Evolutionary conservation across 257 asterid species (phyloP), one percentile per base, ranked within the genome.

Genomic region (Rubia yunnanensis): DNA sequence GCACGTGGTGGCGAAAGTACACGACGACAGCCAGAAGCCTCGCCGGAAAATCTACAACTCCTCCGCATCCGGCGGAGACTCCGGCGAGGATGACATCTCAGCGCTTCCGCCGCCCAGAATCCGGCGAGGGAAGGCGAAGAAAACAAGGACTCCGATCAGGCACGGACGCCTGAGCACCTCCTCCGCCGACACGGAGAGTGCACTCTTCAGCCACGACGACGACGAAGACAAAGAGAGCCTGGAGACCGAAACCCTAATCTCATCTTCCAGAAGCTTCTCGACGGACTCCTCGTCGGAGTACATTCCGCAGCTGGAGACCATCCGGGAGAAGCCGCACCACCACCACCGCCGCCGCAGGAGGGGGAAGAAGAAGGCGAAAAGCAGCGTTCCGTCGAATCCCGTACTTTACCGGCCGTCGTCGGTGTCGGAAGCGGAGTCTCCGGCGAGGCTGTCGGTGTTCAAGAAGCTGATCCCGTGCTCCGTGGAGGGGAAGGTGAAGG

Each of bases 401-500:
- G 26, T 39, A 20, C 52, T 44, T 7, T 39, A 71, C 17, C 56
- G 65, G 68, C 72, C 55, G 22, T 60, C 72, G 2, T 68, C 80
- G 18, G 74, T 74, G 64, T 65, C 79, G 31, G 70, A 36, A 56
- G 84, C 74, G 2, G 86, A 74, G 30, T 63, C 80, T 1, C 89
- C 92, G 70, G 92, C 95, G 59, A 77, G 97, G 60, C 79, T 91
- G 61, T 91, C 96, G 23, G 64, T 79, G 81, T 86, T 88, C 68
- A 80, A 86, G 74, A 86, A 83, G 59, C 80, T 88, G 67, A 86
- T 88, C 22, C 94, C 91, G 5, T 86, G 95, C 48, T 55, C 79
- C 30, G 86, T 84, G 59, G 91, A 88, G 0, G 96, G 94, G 53
- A 88, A 85, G 60, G 95, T 88, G 74, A 88, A 82, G 85, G 96